These are phyloP conservation scores for Alisma plantagoaquatica DNA, from an alignment of 106 monocot genomes.

Conservation along the genomic window DNA sequence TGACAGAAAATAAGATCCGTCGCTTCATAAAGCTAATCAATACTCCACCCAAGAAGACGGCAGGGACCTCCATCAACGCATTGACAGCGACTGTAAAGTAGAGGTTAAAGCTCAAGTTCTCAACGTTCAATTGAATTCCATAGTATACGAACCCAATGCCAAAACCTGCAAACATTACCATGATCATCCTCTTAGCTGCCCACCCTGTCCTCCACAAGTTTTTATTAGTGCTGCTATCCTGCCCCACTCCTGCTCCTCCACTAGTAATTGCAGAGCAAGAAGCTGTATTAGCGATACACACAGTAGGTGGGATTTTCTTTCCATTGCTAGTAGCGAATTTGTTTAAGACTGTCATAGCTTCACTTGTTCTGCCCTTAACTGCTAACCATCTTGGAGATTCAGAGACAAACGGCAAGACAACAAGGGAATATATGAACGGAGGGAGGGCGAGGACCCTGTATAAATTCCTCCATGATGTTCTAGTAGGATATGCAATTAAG, in stretches of 20 bases:
- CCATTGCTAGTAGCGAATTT: conserved; percentile 51
- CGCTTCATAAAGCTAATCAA: conserved; percentile 38
- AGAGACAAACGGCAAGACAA: conserved; percentile 42
- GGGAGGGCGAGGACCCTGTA: conserved; percentile 43
- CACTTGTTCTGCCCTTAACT: conserved; percentile 35
- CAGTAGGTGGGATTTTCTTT: conserved; percentile 22
- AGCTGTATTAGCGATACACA: conserved; percentile 10
- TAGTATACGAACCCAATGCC: conserved; percentile 80
- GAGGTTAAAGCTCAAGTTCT: conserved; percentile 68
- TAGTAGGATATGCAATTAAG: conserved; percentile 40
- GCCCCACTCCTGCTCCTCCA: not conserved
- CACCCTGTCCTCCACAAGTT: conserved; percentile 43
- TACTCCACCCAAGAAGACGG: conserved; percentile 59
- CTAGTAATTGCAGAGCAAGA: not conserved
- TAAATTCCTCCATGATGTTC: conserved; percentile 48
- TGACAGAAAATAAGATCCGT: conserved; percentile 35
- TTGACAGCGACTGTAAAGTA: conserved; percentile 67
- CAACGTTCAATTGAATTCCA: conserved; percentile 77
- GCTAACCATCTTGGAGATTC: conserved; percentile 76
- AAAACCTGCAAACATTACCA: conserved; percentile 42
- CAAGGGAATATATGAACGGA: conserved; percentile 47
- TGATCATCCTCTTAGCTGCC: conserved; percentile 38
- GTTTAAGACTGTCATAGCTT: conserved; percentile 36
- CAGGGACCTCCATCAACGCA: conserved; percentile 67
- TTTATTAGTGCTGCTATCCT: not conserved